A percentile compares a stretch with the other conserved stretches of the same genome.
Conservation (phyloP, 306 rosid species). For the Mimosa pudica region DNA sequence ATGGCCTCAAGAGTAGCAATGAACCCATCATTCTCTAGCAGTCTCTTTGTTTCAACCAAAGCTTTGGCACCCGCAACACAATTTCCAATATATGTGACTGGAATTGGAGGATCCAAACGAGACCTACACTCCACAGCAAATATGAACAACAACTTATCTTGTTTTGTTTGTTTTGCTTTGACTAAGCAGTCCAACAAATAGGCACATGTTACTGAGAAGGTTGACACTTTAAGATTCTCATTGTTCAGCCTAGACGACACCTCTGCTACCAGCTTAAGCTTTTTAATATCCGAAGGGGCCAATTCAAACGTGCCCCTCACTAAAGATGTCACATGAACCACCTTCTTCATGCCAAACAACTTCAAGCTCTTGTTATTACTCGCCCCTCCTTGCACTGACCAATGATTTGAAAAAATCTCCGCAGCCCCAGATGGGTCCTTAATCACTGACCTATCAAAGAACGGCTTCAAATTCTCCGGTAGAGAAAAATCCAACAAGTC, state of each 20-base stretch:
- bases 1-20: neutral
- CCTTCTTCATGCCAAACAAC: neutral
- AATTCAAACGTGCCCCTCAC: neutral
- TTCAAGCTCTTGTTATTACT: neutral
- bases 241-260: neutral
- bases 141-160: neutral
- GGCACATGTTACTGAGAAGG: neutral
- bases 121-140: neutral
- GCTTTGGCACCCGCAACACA: neutral
- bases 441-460: constrained; percentile 23
- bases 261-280: neutral
- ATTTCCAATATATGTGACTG: neutral
- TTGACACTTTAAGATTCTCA: neutral
- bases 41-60: neutral
- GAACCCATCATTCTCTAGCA: neutral
- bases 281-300: neutral
- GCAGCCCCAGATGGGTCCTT: neutral
- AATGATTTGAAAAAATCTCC: neutral
- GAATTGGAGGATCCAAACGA: neutral
- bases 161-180: neutral
- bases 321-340: neutral
- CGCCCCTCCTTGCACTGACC: neutral
- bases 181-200: neutral
- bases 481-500: neutral
- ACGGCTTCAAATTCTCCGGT: constrained; percentile 15